These are phyloP conservation scores for Climacium dendroides DNA, from an alignment of 225 moss, liverwort and hornwort species.

Conservation along the genomic window DNA sequence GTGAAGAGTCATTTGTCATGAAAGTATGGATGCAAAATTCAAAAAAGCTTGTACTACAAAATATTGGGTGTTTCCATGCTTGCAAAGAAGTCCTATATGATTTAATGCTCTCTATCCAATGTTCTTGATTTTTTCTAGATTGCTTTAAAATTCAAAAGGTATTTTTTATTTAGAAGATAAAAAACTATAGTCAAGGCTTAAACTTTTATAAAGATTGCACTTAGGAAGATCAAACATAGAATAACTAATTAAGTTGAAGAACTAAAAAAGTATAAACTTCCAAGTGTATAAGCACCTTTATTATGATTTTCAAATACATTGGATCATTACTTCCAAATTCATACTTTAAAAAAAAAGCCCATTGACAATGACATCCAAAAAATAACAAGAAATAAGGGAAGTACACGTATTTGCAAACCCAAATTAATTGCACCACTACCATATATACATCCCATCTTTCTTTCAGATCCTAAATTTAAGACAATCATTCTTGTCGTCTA, in stretches of 20 bases:
- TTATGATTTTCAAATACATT: neutral
- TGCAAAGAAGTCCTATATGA: neutral
- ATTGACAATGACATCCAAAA: neutral
- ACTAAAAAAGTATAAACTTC: neutral
- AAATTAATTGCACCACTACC: neutral
- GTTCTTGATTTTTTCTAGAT: neutral
- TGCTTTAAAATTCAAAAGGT: neutral
- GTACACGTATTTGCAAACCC: neutral
- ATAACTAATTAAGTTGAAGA: neutral
- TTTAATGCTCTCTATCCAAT: neutral
- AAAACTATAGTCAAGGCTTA: neutral
- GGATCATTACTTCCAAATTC: neutral
- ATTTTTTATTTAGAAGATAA: neutral
- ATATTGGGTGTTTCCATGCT: neutral
- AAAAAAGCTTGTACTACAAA: neutral
- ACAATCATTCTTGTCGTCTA: neutral
- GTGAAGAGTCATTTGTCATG: neutral
- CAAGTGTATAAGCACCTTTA: neutral
- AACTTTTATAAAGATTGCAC: neutral
- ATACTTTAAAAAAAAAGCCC: neutral
- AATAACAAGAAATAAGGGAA: neutral
- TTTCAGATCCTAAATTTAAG: fast-evolving
- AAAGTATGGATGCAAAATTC: neutral
- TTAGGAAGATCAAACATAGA: neutral
- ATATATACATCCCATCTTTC: fast-evolving